Percentiles rank a stretch among this genome's conserved stretches.
phyloP scores from a whole-genome alignment of 768 basidiomycete species.

The Leccinellum rugosiceps region DNA sequence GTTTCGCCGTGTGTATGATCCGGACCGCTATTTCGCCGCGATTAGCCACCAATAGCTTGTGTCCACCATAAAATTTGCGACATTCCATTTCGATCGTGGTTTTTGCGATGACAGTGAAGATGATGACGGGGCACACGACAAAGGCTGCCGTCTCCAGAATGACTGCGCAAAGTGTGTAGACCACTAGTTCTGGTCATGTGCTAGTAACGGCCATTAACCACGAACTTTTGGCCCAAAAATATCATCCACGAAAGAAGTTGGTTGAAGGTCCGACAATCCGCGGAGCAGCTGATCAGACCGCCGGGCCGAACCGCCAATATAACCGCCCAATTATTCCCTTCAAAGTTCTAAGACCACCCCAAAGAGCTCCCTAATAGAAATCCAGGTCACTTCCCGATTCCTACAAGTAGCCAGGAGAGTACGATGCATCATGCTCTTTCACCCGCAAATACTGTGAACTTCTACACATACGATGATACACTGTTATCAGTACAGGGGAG shows the following conservation, averaged over 20 bases:
- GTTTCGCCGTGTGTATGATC: slow-evolving; percentile 53
- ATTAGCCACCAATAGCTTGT: slow-evolving; percentile 64
- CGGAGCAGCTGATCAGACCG: neutral
- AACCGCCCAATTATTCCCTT: too few relatives aligned
- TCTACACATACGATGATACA: neutral
- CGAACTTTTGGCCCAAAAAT: neutral
- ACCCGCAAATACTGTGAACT: neutral
- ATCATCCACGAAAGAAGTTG: neutral
- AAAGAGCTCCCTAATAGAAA: too few relatives aligned
- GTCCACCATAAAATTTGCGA: slow-evolving; percentile 21
- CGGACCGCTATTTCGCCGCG: slow-evolving; percentile 72
- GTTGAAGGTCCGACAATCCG: neutral
- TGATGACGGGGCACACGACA: neutral
- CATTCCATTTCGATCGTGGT: slow-evolving; percentile 6
- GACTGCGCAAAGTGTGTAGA: neutral
- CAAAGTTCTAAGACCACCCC: too few relatives aligned
- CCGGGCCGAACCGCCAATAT: neutral
- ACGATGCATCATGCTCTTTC: too few relatives aligned
- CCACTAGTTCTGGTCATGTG: neutral
- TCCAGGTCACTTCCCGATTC: too few relatives aligned
- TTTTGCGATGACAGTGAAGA: neutral
- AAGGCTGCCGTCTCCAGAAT: neutral
- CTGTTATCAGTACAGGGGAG: neutral
- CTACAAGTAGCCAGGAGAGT: too few relatives aligned
- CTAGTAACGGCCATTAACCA: neutral